These are phyloP conservation scores for Lagenaria siceraria DNA, from an alignment of 306 rosid genomes.

Conservation along the genomic window DNA sequence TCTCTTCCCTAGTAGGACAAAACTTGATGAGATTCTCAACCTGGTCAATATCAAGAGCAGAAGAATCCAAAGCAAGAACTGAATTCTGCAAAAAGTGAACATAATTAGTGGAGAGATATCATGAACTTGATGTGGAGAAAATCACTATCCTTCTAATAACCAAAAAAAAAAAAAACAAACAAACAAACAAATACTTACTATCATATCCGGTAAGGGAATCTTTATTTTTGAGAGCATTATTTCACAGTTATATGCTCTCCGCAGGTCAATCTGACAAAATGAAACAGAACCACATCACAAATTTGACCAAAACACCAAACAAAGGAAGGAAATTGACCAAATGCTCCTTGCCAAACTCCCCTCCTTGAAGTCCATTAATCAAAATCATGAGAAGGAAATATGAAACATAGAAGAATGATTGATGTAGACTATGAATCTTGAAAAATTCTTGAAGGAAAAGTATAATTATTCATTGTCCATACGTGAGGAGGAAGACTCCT, in stretches of 20 bases:
- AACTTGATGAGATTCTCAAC: conserved; percentile 96
- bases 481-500: too few species aligned
- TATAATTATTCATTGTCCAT: too few species aligned
- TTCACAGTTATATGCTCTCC: conserved; percentile 53
- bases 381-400: conserved; percentile 1
- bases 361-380: not conserved
- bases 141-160: not conserved
- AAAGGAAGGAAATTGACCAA: not conserved
- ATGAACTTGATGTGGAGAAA: not conserved
- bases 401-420: not conserved
- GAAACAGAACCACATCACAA: not conserved
- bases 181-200: conserved; percentile 25
- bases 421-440: too few species aligned
- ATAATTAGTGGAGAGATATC: not conserved
- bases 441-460: too few species aligned
- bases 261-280: conserved; percentile 40
- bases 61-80: conserved; percentile 52
- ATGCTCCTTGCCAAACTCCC: not conserved
- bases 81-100: conserved; percentile 24
- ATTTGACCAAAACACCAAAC: not conserved
- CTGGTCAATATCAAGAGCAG: conserved; percentile 61
- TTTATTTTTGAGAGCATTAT: conserved; percentile 54
- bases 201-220: conserved; percentile 46
- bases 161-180: not conserved
- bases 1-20: conserved; percentile 94